phyloP scores from a whole-genome alignment of 139 green algal species.

The Diplosphaera chodatii region DNA sequence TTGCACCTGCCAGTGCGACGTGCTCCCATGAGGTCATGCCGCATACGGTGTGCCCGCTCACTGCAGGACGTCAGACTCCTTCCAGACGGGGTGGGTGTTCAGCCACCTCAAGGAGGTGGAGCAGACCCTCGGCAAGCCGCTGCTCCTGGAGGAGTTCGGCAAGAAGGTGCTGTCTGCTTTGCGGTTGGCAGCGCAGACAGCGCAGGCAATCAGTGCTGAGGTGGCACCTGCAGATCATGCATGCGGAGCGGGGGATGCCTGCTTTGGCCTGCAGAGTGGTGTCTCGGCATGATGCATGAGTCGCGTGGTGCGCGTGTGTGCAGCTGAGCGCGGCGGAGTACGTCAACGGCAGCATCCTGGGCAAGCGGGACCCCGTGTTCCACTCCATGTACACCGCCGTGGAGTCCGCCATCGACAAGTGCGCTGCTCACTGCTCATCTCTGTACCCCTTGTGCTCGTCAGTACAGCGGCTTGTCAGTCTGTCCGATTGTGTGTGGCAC shows the following conservation, averaged over 20 bases:
- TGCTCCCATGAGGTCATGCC: no score
- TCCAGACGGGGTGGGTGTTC: constrained; percentile 20
- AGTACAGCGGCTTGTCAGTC: not conserved
- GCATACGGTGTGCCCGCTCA: no score
- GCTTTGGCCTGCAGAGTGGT: no score
- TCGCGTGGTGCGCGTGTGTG: no score
- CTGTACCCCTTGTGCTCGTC: not conserved
- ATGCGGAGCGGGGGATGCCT: no score
- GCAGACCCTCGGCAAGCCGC: constrained; percentile 52
- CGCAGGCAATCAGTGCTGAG: no score
- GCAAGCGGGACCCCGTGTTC: constrained; percentile 12
- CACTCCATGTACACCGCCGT: constrained; percentile 4
- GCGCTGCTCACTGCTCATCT: not conserved
- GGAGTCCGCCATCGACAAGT: not conserved
- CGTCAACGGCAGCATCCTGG: constrained; percentile 5
- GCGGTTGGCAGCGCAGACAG: constrained; percentile 1
- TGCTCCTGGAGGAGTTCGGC: constrained; percentile 75
- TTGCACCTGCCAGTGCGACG: no score
- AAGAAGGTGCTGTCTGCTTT: constrained; percentile 25
- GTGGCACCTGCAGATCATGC: no score
- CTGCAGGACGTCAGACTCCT: not conserved
- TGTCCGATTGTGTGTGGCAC: no score
- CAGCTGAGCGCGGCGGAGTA: not conserved
- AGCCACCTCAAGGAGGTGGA: constrained; percentile 24
- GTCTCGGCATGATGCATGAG: no score